Evolutionary conservation across 176 grass and related monocot genomes (phyloP).

Genomic region (Zoysia pacifica): DNA sequence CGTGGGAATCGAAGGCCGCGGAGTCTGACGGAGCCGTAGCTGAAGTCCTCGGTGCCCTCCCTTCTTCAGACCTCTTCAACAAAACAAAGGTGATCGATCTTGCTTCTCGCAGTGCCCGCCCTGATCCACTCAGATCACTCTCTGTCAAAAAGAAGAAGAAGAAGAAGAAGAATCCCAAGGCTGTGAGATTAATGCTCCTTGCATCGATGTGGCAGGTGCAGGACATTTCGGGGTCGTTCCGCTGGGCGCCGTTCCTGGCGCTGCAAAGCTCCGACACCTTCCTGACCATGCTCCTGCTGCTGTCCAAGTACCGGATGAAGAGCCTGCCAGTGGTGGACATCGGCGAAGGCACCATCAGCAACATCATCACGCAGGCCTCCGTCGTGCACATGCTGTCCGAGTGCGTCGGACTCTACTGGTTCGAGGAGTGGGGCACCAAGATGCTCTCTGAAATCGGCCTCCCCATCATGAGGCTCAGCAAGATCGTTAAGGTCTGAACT

Average conservation of each 20-base stretch:
- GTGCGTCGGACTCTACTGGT: constrained; percentile 90
- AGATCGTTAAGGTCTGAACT: constrained; percentile 43
- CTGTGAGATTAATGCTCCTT: background rate
- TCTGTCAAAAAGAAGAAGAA: background rate
- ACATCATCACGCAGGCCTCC: constrained; percentile 81
- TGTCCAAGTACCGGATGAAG: constrained; percentile 55
- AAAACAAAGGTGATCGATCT: constrained; percentile 74
- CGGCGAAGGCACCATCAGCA: constrained; percentile 81
- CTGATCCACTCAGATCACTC: background rate
- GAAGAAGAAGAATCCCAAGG: background rate
- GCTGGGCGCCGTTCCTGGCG: constrained; percentile 96
- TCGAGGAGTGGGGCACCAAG: constrained; percentile 47
- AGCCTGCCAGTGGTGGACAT: constrained; percentile 93
- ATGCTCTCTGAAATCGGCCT: constrained; percentile 43
- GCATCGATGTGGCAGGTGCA: constrained; percentile 43
- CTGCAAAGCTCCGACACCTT: constrained; percentile 94
- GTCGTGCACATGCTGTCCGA: constrained; percentile 97
- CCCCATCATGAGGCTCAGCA: constrained; percentile 64
- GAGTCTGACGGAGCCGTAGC: constrained; percentile 30
- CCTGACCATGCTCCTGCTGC: constrained; percentile 34
- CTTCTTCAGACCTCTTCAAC: constrained; percentile 92
- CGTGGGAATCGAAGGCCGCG: background rate
- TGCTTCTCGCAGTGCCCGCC: background rate
- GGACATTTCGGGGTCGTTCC: constrained; percentile 91
- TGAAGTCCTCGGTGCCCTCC: constrained; percentile 73